These are phyloP conservation scores for Venturia pyrina DNA, from an alignment of 2,329 filamentous ascomycete genomes.

Conservation along the genomic window DNA sequence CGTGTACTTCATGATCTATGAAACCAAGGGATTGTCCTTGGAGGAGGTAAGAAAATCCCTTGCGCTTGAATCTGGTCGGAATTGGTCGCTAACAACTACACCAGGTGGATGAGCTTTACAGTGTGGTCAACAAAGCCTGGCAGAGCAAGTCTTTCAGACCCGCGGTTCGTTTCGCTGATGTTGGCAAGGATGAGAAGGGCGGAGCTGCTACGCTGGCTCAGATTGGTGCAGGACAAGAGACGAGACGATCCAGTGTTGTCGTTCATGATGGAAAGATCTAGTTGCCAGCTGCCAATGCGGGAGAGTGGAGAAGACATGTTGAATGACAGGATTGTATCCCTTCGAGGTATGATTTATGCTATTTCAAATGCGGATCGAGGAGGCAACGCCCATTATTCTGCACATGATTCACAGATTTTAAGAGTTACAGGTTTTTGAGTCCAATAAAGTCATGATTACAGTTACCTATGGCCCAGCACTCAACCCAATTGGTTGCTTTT, in stretches of 20 bases:
- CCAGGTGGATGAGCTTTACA: conserved; percentile 58
- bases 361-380: too few species aligned
- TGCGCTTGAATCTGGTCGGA: background rate
- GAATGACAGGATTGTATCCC: background rate
- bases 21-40: conserved; percentile 65
- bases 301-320: background rate
- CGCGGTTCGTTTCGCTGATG: conserved; percentile 22
- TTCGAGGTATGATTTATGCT: background rate
- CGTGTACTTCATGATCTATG: conserved; percentile 65
- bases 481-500: too few species aligned
- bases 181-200: conserved; percentile 17
- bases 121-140: conserved; percentile 60
- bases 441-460: background rate
- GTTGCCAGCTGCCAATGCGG: background rate
- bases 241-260: background rate
- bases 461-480: background rate
- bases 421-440: background rate
- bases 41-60: conserved; percentile 49
- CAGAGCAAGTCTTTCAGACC: conserved; percentile 58
- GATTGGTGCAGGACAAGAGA: conserved; percentile 16
- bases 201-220: conserved; percentile 21
- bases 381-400: too few species aligned
- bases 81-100: background rate
- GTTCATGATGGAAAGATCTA: background rate
- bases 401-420: too few species aligned